phyloP scores from a whole-genome alignment of 1,284 basidiomycete genomes.

The Porogramme epimiltina region DNA sequence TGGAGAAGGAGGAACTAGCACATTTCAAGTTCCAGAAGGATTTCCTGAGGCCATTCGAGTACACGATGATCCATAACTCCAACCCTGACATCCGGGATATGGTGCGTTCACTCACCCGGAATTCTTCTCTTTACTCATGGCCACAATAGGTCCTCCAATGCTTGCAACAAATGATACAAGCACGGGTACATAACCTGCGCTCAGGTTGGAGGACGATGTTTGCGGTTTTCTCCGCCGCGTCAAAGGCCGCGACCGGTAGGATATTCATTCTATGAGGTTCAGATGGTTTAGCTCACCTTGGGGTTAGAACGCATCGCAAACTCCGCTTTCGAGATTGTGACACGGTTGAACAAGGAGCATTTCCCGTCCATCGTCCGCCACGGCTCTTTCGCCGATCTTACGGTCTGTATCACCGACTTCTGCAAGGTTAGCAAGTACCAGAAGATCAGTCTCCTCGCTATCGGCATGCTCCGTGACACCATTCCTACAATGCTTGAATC shows the following conservation, averaged over 20 bases:
- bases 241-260: conserved; percentile 88
- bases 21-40: conserved; percentile 99
- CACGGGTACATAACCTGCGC: conserved; percentile 91
- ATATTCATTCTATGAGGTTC: too few relatives aligned
- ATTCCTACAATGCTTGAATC: conserved; percentile 90
- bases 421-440: conserved; percentile 99
- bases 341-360: conserved; percentile 87
- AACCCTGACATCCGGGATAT: conserved; percentile 97
- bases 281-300: not conserved
- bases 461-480: conserved; percentile 92
- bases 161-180: conserved; percentile 98
- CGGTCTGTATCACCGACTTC: conserved; percentile 98
- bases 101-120: conserved; percentile 50
- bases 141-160: conserved; percentile 95
- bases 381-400: conserved; percentile 95
- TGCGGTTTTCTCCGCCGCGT: conserved; percentile 95
- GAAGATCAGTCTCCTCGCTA: conserved; percentile 95
- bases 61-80: conserved; percentile 96
- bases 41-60: conserved; percentile 97
- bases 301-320: conserved; percentile 83
- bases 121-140: not conserved
- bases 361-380: conserved; percentile 90
- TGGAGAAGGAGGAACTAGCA: conserved; percentile 97
- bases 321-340: conserved; percentile 97
- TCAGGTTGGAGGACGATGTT: conserved; percentile 99